Evolutionary conservation across 257 asterid genomes (phyloP).

Genomic region (Fraxinus cuspidata): DNA sequence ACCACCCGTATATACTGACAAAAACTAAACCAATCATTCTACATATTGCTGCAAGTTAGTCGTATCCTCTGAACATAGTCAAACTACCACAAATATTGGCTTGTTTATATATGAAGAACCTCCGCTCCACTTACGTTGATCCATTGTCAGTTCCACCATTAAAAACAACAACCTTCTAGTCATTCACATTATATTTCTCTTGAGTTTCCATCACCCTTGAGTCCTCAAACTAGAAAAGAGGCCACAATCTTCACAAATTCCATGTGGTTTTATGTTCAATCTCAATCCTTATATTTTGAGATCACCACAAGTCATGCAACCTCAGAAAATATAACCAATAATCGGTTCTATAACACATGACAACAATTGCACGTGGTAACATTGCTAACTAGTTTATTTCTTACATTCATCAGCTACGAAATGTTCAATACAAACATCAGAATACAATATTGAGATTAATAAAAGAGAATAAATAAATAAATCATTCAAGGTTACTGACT

Average conservation of each 20-base stretch:
- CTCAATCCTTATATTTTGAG: not conserved
- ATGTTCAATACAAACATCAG: not conserved
- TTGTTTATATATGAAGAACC: not conserved
- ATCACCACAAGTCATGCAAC: not conserved
- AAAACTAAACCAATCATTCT: not conserved
- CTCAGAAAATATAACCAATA: not conserved
- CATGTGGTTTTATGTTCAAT: not conserved
- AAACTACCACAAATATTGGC: not conserved
- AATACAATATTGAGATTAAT: not conserved
- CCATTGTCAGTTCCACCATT: not conserved
- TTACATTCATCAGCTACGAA: not conserved
- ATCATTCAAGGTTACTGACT: not conserved
- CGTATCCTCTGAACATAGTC: not conserved
- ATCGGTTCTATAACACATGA: not conserved
- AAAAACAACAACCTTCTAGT: not conserved
- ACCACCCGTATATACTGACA: not conserved
- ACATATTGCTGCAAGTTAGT: not conserved
- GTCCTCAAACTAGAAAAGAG: not conserved
- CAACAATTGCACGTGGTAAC: not conserved
- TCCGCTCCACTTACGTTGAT: not conserved
- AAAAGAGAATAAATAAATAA: not conserved
- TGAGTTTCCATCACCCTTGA: not conserved
- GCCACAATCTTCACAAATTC: not conserved
- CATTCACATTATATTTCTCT: not conserved
- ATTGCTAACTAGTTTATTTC: not conserved